These are phyloP conservation scores for Ceratobasidium sp. DNA, from an alignment of 1,284 basidiomycete species.

Conservation along the genomic window DNA sequence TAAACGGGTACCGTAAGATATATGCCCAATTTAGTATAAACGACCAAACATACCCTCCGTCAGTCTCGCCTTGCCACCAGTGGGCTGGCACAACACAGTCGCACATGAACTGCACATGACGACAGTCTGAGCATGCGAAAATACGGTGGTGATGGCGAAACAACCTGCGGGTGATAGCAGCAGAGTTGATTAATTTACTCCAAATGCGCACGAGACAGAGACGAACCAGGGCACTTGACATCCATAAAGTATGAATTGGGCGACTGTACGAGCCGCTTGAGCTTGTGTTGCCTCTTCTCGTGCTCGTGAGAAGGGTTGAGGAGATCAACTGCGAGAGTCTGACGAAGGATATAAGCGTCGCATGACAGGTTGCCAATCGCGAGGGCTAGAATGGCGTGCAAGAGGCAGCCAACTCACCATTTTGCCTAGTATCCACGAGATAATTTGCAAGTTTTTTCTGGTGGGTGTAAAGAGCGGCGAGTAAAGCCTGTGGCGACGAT, in stretches of 20 bases:
- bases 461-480: constrained; percentile 14
- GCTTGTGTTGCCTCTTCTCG: constrained; percentile 95
- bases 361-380: not conserved
- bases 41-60: constrained; percentile 88
- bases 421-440: not conserved
- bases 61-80: constrained; percentile 97
- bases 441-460: constrained; percentile 10
- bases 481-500: constrained; percentile 36
- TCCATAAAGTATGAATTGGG: constrained; percentile 99
- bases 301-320: constrained; percentile 94
- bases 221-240: constrained; percentile 96
- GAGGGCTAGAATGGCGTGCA: not conserved
- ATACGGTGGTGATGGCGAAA: constrained; percentile 95
- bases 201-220: constrained; percentile 21
- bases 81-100: constrained; percentile 97
- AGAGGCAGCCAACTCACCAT: constrained; percentile 26
- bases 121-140: constrained; percentile 95
- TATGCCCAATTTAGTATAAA: constrained; percentile 47
- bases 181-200: constrained; percentile 2
- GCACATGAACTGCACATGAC: constrained; percentile 94
- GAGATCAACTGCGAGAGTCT: constrained; percentile 99
- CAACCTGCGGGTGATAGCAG: constrained; percentile 68
- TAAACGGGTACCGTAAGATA: constrained; percentile 54
- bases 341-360: constrained; percentile 30
- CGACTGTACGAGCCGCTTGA: constrained; percentile 98